phyloP scores from a whole-genome alignment of 208 protist genomes.

The Trypanosomatidae sp. region DNA sequence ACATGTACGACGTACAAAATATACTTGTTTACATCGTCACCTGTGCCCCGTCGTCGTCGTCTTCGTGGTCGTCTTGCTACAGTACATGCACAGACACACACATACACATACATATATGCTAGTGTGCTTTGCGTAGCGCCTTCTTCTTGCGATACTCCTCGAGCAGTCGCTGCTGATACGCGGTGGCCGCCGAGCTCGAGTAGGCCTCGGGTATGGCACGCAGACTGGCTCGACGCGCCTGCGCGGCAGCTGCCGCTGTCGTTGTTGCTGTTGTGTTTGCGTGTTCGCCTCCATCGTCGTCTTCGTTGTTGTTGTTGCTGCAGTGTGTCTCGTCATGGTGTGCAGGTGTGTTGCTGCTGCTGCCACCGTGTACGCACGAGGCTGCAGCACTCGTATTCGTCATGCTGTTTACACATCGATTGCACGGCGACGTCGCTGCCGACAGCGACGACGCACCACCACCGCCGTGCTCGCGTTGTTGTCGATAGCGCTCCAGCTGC shows the following conservation, averaged over 20 bases:
- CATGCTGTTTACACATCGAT: background rate
- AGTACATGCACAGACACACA: too few relatives aligned
- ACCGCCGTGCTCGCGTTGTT: conserved; percentile 15
- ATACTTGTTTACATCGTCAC: too few relatives aligned
- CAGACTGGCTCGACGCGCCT: background rate
- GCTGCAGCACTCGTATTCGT: too few relatives aligned
- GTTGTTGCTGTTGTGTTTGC: background rate
- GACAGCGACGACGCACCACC: too few relatives aligned
- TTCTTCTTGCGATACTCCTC: conserved; percentile 53
- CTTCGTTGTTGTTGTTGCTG: conserved; percentile 1
- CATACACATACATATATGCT: too few relatives aligned
- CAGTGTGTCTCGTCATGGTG: too few relatives aligned
- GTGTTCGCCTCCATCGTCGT: background rate
- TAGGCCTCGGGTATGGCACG: conserved; percentile 56
- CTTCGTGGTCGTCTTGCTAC: too few relatives aligned
- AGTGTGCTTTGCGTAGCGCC: background rate
- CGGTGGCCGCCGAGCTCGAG: conserved; percentile 51
- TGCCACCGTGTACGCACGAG: too few relatives aligned
- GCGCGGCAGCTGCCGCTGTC: background rate
- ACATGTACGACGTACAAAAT: too few relatives aligned
- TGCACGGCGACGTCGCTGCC: too few relatives aligned
- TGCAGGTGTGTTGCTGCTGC: too few relatives aligned
- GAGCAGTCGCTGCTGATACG: conserved; percentile 74
- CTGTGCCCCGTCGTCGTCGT: too few relatives aligned
- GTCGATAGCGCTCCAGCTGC: conserved; percentile 52